Base-by-base conservation (phyloP, 2,329 filamentous ascomycete genomes). In the Pestalotiopsis sp. region DNA sequence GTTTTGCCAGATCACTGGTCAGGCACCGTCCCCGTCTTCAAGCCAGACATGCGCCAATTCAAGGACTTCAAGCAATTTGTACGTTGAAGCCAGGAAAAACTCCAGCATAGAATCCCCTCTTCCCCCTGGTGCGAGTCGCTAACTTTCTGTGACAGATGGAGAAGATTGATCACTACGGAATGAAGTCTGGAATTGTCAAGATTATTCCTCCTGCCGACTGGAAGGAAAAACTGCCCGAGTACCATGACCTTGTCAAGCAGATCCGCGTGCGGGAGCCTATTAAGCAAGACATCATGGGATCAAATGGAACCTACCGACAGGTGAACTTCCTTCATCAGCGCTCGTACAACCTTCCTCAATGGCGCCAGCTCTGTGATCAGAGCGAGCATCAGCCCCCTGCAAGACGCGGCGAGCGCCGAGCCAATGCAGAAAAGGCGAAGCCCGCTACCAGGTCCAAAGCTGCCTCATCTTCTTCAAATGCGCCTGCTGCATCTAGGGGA, bases 101-200 rank as follows among this genome's bases (percentile, higher is more conserved):
- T 10, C n/a, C 24, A 35, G 22, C 56, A 58, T 22, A 11, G 14
- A 35, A 22, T 57, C 3, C 13, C 13, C 11, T 11, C 13, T 39
- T 10, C 24, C 22, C 20, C 22, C 20, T 52, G 20, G n/a, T 52
- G 1, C 9, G 5, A 20, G 22, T 22, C 22, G 17, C 39, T 66
- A 62, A 61, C 52, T 30, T 39, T 57, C 38, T 57, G 57, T 20
- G 68, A 39, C 69, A 91, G 88, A 90, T 91, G 85, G 89, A 90
- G 76, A 94, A 93, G 80, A 89, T 99, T 70, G 93, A 99, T 79
- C 89, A 90, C 71, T 97, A 97, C 78, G 96, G 96, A 75, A 99
- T 99, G 96, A 93, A 94, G 81, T 96, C 94, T 24, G 96, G 96
- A 44, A 98, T 99, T 74, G 90, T 98, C 77, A 98, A 99, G 82